A percentile compares a stretch with the other conserved stretches of the same genome.
Conservation (phyloP, 2,329 filamentous ascomycete species). For the Aspergillus tubingensis region DNA sequence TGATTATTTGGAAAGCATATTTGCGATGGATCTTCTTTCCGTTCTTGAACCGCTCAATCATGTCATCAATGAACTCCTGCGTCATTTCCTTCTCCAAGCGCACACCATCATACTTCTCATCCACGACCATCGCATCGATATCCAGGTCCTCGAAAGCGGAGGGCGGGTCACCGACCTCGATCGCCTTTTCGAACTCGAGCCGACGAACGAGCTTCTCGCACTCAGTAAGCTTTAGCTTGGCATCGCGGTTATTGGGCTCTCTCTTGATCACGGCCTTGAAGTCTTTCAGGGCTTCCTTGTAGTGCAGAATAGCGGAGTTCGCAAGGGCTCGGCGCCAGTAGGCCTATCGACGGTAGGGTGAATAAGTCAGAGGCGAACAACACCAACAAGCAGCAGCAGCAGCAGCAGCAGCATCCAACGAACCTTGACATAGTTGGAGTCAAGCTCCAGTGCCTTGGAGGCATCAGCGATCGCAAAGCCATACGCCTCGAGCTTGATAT, state of each 20-base stretch:
- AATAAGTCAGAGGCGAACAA: slow-evolving; percentile 3
- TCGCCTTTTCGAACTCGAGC: slow-evolving; percentile 89
- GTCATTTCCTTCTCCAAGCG: slow-evolving; percentile 81
- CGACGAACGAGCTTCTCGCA: slow-evolving; percentile 94
- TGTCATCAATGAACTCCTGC: slow-evolving; percentile 93
- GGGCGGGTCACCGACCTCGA: slow-evolving; percentile 88
- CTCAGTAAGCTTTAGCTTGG: slow-evolving; percentile 84
- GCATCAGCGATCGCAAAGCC: slow-evolving; percentile 91
- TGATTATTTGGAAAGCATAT: slow-evolving; percentile 95
- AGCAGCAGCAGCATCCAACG: neutral
- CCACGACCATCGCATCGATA: slow-evolving; percentile 79
- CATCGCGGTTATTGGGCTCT: slow-evolving; percentile 85
- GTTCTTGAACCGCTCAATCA: slow-evolving; percentile 92
- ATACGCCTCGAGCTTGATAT: slow-evolving; percentile 94
- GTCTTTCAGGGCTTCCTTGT: slow-evolving; percentile 84
- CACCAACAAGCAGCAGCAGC: too few species aligned
- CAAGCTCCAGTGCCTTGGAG: slow-evolving; percentile 85
- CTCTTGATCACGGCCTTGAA: slow-evolving; percentile 89
- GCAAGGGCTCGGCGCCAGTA: slow-evolving; percentile 93
- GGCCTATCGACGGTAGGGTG: slow-evolving; percentile 57
- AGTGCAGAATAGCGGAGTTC: slow-evolving; percentile 85
- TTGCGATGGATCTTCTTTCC: slow-evolving; percentile 95
- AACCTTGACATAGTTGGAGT: slow-evolving; percentile 86
- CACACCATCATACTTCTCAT: slow-evolving; percentile 82
- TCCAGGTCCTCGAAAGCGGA: slow-evolving; percentile 91